Conservation (phyloP, 495 filamentous ascomycete species). For the Cudoniella acicularis region DNA sequence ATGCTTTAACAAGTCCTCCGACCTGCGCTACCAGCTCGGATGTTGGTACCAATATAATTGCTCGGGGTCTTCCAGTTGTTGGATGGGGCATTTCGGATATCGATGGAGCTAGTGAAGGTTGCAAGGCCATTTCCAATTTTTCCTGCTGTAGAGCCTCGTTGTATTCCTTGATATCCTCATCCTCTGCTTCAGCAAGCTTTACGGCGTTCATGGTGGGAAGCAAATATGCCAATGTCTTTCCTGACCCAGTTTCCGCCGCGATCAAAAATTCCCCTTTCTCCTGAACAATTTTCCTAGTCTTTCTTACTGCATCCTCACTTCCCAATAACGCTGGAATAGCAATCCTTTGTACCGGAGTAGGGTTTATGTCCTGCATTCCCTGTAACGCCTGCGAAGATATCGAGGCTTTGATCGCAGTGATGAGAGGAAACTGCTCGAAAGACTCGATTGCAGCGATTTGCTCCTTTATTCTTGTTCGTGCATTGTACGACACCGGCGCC, state of each 20-base stretch:
- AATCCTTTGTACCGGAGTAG: constrained; percentile 84
- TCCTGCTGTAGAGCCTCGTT: constrained; percentile 45
- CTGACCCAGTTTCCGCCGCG: constrained; percentile 94
- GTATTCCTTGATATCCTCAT: constrained; percentile 50
- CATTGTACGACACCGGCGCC: constrained; percentile 66
- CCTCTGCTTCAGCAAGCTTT: constrained; percentile 69
- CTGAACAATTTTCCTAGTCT: not conserved
- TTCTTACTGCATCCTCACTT: constrained; percentile 23
- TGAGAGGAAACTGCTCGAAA: constrained; percentile 75
- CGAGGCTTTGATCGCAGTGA: constrained; percentile 70
- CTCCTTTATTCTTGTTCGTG: constrained; percentile 64
- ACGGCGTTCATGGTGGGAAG: constrained; percentile 77
- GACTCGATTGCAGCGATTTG: constrained; percentile 63
- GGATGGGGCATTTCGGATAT: constrained; percentile 63
- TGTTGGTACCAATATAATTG: constrained; percentile 87
- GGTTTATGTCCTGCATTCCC: constrained; percentile 64
- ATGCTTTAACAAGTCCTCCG: constrained; percentile 66
- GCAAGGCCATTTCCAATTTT: constrained; percentile 28
- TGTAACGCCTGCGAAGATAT: constrained; percentile 66
- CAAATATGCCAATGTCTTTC: constrained; percentile 92
- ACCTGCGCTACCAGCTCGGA: constrained; percentile 92
- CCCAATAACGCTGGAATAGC: constrained; percentile 78
- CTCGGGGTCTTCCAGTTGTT: constrained; percentile 71
- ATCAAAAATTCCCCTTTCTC: constrained; percentile 74
- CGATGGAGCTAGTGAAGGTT: constrained; percentile 29